Conservation (phyloP, 306 rosid species). For the Quercus alba region DNA sequence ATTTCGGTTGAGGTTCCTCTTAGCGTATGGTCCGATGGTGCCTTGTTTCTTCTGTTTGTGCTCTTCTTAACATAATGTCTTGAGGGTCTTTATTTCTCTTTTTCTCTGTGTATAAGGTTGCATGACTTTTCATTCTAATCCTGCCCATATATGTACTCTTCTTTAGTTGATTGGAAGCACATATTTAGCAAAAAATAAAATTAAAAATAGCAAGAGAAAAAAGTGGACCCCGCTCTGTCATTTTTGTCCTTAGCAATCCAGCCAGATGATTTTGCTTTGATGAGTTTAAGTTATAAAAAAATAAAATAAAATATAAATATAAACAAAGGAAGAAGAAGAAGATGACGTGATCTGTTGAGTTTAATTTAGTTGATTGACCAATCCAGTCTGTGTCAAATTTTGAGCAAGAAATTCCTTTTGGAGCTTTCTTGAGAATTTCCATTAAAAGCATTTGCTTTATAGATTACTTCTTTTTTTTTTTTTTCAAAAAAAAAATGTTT, state of each 20-base stretch:
- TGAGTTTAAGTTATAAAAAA: not conserved
- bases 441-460: not conserved
- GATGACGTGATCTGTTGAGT: not conserved
- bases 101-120: not conserved
- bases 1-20: not conserved
- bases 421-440: not conserved
- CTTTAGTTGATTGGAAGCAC: not conserved
- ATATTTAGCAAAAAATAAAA: not conserved
- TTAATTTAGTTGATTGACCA: not conserved
- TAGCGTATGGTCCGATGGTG: not conserved
- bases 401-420: not conserved
- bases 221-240: not conserved
- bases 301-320: too few relatives aligned
- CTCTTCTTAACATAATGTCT: not conserved
- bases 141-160: not conserved
- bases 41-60: not conserved
- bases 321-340: too few relatives aligned
- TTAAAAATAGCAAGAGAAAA: too few relatives aligned
- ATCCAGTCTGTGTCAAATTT: not conserved
- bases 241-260: not conserved
- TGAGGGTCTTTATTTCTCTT: not conserved
- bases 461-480: not conserved
- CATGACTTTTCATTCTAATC: not conserved
- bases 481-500: not conserved
- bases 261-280: not conserved